Base-by-base conservation (phyloP, 768 basidiomycete genomes). In the Boletus reticulatus region DNA sequence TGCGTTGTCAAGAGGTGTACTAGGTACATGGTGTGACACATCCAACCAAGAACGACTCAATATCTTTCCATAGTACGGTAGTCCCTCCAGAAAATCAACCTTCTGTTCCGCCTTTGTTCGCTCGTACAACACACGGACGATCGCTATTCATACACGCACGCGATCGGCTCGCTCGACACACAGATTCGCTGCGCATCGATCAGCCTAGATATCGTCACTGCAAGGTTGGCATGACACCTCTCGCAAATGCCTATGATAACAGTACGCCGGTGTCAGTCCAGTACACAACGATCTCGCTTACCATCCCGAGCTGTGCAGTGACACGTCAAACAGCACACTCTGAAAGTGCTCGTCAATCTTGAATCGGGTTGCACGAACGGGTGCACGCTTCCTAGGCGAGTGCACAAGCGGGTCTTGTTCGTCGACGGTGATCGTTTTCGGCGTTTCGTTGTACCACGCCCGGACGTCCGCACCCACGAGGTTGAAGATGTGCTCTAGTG, bases 401-500 rank as follows among this genome's bases (percentile, higher is more conserved):
- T 70, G 58, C 10, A 67, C 48, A 8, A 72, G 50, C 22, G 70
- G 63, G 45, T 75, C 75, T 52, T 62, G 65, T 67, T 78, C 63
- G 64, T 75, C 66, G 44, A 64, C 54, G 44, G 67, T 72, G 52
- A 77, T 53, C 45, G 53, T 45, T 45, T 52, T 52, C 4, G 51
- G 51, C 51, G 45, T 52, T 43, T 52, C 43, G 43, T 52, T 43
- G 11, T 52, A 52, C 51, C 51, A 52, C 19, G 51, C 51, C 14
- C 37, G 51, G 27, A 52, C 51, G 12, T 52, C 51, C 4, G 43
- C 51, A 2, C 51, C 51, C 4, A 52, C 47, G 22, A 98, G 83
- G 32, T 88, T 93, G 77, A 98, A 92, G 43, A 99, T 83, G 44
- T 96, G 83, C 55, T 91, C 88, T 59, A 99, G 68, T 0, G 96